phyloP scores from a whole-genome alignment of 2,329 filamentous ascomycete genomes.

The Pestalotiopsis sp. region DNA sequence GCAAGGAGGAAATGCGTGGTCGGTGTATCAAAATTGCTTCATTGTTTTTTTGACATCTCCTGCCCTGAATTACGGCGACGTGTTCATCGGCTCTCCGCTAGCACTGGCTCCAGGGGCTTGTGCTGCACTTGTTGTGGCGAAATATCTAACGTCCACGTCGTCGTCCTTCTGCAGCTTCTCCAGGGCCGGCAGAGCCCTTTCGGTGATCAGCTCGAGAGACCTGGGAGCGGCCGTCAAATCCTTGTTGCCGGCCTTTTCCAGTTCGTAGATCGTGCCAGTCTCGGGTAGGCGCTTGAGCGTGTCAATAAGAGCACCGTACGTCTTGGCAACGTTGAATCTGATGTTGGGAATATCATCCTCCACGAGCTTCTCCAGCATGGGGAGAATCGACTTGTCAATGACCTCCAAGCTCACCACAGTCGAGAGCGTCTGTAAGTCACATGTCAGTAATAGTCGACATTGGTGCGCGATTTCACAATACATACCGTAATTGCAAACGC shows the following conservation, averaged over 20 bases:
- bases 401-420: constrained; percentile 92
- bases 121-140: constrained; percentile 86
- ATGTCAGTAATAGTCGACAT: constrained; percentile 14
- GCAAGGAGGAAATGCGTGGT: constrained; percentile 1
- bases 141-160: constrained; percentile 97
- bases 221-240: constrained; percentile 65
- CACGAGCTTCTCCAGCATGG: constrained; percentile 94
- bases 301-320: constrained; percentile 85
- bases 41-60: constrained; percentile 23
- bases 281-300: constrained; percentile 91
- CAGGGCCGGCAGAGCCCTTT: constrained; percentile 84
- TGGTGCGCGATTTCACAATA: constrained; percentile 22
- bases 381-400: constrained; percentile 89
- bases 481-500: constrained; percentile 97
- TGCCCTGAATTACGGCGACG: constrained; percentile 58
- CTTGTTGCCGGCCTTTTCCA: constrained; percentile 75
- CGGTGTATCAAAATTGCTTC: constrained; percentile 20
- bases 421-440: constrained; percentile 74
- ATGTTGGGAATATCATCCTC: constrained; percentile 97
- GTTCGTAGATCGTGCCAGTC: constrained; percentile 79
- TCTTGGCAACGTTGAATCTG: constrained; percentile 99
- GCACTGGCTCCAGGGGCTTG: constrained; percentile 46
- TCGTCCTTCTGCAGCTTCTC: constrained; percentile 97
- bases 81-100: constrained; percentile 65
- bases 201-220: constrained; percentile 79